These are phyloP conservation scores for Knoxdaviesia proteae DNA, from an alignment of 2,329 filamentous ascomycete genomes.

Conservation along the genomic window DNA sequence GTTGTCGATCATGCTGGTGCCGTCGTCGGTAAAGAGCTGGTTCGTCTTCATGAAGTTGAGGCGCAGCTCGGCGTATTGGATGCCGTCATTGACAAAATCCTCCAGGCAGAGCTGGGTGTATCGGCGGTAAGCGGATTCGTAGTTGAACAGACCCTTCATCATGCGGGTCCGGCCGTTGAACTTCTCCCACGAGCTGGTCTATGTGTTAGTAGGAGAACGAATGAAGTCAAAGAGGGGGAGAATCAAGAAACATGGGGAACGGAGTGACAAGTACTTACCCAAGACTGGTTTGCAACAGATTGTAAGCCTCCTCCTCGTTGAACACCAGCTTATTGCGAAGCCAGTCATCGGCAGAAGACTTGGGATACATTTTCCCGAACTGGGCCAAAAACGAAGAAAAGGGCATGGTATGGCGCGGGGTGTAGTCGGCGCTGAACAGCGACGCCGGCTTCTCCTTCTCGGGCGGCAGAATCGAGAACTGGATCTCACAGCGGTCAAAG, in stretches of 20 bases:
- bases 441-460: conserved; percentile 14
- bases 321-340: conserved; percentile 42
- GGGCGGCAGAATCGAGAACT: conserved; percentile 31
- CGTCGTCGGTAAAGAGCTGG: conserved; percentile 37
- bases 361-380: conserved; percentile 11
- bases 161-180: conserved; percentile 51
- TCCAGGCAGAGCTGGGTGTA: conserved; percentile 40
- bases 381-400: conserved; percentile 19
- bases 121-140: conserved; percentile 36
- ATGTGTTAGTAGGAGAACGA: conserved; percentile 1
- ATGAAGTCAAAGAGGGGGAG: background rate
- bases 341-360: conserved; percentile 24
- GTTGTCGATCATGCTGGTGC: conserved; percentile 29
- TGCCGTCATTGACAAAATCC: conserved; percentile 40
- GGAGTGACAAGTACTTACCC: conserved; percentile 22
- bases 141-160: conserved; percentile 54
- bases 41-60: conserved; percentile 48
- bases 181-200: conserved; percentile 30
- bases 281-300: conserved; percentile 23
- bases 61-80: conserved; percentile 52
- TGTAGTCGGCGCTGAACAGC: conserved; percentile 29
- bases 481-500: conserved; percentile 34
- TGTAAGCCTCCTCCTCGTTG: conserved; percentile 36
- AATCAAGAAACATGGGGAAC: background rate
- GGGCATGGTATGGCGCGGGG: conserved; percentile 20